Conservation (phyloP, 2,329 filamentous ascomycete genomes). For the Colletotrichum chlorophyti region DNA sequence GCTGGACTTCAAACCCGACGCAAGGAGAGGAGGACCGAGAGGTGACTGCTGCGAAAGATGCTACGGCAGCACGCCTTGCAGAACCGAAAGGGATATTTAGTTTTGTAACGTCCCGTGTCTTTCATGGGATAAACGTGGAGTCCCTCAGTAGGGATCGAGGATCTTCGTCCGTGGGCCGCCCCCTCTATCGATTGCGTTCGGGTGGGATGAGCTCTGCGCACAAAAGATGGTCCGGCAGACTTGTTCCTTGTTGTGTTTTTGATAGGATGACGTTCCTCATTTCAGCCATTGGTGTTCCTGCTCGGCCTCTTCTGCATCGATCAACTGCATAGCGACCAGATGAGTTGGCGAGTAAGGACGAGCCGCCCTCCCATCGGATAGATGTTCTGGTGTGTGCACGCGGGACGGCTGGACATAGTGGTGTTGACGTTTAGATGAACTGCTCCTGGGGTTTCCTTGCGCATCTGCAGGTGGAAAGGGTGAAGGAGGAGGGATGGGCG, state of each 20-base stretch:
- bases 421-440: conserved; percentile 6
- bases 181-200: conserved; percentile 3
- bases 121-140: conserved; percentile 13
- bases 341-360: not conserved
- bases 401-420: not conserved
- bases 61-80: conserved; percentile 3
- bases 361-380: not conserved
- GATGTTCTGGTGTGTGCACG: not conserved
- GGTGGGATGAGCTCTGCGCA: conserved; percentile 17
- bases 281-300: too few species aligned
- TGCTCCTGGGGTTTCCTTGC: not conserved
- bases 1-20: not conserved
- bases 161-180: conserved; percentile 8
- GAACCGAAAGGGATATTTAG: not conserved
- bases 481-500: conserved; percentile 31
- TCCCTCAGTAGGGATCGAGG: conserved; percentile 14
- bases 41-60: not conserved
- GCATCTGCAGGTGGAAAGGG: not conserved
- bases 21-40: too few species aligned
- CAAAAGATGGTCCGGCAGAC: not conserved
- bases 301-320: not conserved
- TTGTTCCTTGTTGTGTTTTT: too few species aligned
- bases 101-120: conserved; percentile 6
- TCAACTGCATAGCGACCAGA: not conserved
- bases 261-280: too few species aligned